Base-by-base conservation (phyloP, 2,329 filamentous ascomycete genomes). In the Didymella sp. region DNA sequence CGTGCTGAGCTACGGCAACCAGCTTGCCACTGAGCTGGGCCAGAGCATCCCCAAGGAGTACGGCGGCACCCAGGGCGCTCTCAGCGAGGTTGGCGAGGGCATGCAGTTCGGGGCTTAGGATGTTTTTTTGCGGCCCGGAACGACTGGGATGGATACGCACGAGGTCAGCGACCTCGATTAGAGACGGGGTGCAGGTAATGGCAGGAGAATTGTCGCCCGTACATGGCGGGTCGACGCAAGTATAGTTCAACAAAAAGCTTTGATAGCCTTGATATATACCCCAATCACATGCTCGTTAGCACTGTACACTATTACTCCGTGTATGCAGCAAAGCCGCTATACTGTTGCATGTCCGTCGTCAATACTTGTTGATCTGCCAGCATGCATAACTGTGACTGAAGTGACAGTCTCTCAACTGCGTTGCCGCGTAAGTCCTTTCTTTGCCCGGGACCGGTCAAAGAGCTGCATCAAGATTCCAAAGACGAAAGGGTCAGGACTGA, bases 41-140 rank as follows among this genome's bases (percentile, higher is more conserved):
- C 79, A 84, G 44, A 82, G 84, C 42, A 78, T 97, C 45, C 92
- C 92, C 2, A 82, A 84, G 63, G 86, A 84, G 59, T 97, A 97
- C 72, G 94, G 93, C 54, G 94, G 93, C 24, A 87, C 87, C 66
- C 89, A 85, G 7, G 73, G 74, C 3, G 75, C 78, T n/a, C 71
- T 87, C 56, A 75, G 78, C 48, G 80, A 77, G 24, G 66, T 74
- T 17, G 78, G 45, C 46, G 76, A 73, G 75, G 81, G 73, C 41
- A 71, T 79, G 60, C 76, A 72, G 47, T 74, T 80, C 51, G 56
- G 42, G 12, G 66, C 55, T 15, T 63, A 58, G 51, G 21, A 17
- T 40, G 13, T 4, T 21, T 8, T 17, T 17, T n/a, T n/a, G n/a
- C n/a, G n/a, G n/a, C 25, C 5, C 25, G 52, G 43, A 4, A 6